These are phyloP conservation scores for Mycena filopes DNA, from an alignment of 768 basidiomycete species.

Conservation along the genomic window DNA sequence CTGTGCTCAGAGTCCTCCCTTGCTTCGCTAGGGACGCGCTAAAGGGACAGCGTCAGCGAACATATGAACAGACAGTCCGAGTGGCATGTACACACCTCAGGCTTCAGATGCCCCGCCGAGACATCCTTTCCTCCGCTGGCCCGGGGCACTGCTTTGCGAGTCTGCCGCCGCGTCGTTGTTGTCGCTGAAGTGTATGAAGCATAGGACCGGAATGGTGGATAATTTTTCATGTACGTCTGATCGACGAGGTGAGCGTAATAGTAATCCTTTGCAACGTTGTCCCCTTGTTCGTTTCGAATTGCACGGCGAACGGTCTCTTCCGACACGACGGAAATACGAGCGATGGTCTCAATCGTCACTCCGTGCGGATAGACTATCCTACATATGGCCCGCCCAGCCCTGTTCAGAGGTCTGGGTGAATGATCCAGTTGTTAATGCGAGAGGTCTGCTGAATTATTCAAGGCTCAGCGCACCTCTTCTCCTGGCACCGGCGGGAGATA, in stretches of 20 bases:
- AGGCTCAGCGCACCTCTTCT: constrained; percentile 7
- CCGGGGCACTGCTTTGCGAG: too few species aligned
- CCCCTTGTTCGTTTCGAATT: not conserved
- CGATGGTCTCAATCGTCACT: not conserved
- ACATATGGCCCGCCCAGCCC: constrained; percentile 6
- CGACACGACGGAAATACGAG: constrained; percentile 11
- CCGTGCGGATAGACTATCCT: constrained; percentile 7
- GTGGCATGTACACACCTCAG: too few species aligned
- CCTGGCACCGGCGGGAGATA: not conserved
- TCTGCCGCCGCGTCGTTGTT: not conserved
- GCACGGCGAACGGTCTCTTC: constrained; percentile 10
- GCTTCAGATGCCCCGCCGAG: too few species aligned
- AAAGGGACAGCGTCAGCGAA: too few species aligned
- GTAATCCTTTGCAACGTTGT: not conserved
- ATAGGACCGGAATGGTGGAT: not conserved
- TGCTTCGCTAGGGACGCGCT: too few species aligned
- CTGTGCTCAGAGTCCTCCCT: too few species aligned
- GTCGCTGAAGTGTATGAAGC: too few species aligned
- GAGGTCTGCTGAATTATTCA: not conserved
- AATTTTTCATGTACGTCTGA: not conserved
- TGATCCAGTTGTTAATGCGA: not conserved
- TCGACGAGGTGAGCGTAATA: not conserved
- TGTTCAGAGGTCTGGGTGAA: not conserved
- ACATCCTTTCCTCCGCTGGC: too few species aligned
- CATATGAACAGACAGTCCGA: too few species aligned